phyloP scores from a whole-genome alignment of 2,329 filamentous ascomycete species.

The Colletotrichum sansevieriae region DNA sequence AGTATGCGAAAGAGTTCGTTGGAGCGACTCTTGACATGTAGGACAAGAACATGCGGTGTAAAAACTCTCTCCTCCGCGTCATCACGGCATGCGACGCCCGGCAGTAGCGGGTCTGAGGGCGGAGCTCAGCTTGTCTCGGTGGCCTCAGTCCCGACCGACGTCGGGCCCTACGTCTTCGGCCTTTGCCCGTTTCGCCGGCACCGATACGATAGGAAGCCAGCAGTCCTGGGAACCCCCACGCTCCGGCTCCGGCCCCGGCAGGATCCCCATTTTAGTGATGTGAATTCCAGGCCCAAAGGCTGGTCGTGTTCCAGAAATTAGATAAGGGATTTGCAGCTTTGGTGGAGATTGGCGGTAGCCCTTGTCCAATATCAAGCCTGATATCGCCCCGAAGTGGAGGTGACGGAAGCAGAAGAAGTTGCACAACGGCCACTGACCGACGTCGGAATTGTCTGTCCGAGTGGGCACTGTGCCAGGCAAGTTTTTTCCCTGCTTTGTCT shows the following conservation, averaged over 20 bases:
- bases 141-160: slow-evolving; percentile 27
- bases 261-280: neutral
- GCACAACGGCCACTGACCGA: slow-evolving; percentile 10
- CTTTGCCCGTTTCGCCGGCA: slow-evolving; percentile 23
- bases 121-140: slow-evolving; percentile 5
- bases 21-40: no score
- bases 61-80: neutral
- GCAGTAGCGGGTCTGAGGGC: slow-evolving; percentile 28
- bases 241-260: slow-evolving; percentile 17
- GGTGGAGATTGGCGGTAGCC: slow-evolving; percentile 19
- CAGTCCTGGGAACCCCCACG: slow-evolving; percentile 22
- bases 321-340: slow-evolving; percentile 25
- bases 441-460: slow-evolving; percentile 23
- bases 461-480: slow-evolving; percentile 22
- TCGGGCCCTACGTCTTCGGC: slow-evolving; percentile 32
- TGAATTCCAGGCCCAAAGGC: slow-evolving; percentile 4
- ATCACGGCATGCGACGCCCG: slow-evolving; percentile 15
- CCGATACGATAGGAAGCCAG: neutral
- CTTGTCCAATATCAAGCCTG: slow-evolving; percentile 39
- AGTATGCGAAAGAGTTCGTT: no score
- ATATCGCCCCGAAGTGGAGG: slow-evolving; percentile 38
- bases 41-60: no score
- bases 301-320: neutral
- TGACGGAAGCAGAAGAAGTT: neutral
- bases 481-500: neutral